Conservation (phyloP, 305 asterid species). For the Fraxinus platypoda region DNA sequence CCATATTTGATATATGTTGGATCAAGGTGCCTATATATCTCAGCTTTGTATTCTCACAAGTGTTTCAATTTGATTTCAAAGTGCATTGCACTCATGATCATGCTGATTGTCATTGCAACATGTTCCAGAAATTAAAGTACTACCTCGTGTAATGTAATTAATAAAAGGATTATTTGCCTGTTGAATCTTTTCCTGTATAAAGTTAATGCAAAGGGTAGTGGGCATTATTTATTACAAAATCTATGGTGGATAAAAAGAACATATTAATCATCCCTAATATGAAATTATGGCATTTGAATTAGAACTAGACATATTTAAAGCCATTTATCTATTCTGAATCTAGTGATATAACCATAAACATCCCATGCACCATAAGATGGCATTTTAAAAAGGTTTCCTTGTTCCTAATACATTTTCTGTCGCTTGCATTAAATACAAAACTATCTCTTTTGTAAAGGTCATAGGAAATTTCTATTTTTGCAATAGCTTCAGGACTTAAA, state of each 20-base stretch:
- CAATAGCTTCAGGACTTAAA: neutral
- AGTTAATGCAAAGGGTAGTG: neutral
- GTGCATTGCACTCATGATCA: neutral
- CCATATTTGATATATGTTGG: constrained; percentile 86
- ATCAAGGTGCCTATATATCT: constrained; percentile 52
- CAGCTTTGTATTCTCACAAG: neutral
- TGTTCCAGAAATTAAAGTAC: neutral
- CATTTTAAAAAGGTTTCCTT: neutral
- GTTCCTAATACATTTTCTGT: neutral
- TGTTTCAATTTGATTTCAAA: neutral
- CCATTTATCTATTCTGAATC: neutral
- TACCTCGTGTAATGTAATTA: neutral
- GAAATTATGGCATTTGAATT: neutral
- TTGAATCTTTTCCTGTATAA: neutral
- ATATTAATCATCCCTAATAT: neutral
- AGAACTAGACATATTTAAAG: neutral
- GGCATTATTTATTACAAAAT: neutral
- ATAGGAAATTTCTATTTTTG: neutral
- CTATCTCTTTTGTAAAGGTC: neutral
- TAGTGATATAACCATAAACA: neutral
- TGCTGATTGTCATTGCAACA: neutral
- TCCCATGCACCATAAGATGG: neutral
- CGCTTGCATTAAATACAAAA: neutral
- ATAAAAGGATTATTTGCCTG: neutral
- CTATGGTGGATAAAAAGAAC: neutral